Percentiles rank a stretch among this genome's conserved stretches.
phyloP scores from a whole-genome alignment of 1,139 yeast species.

The Kluyveromyces sp. region DNA sequence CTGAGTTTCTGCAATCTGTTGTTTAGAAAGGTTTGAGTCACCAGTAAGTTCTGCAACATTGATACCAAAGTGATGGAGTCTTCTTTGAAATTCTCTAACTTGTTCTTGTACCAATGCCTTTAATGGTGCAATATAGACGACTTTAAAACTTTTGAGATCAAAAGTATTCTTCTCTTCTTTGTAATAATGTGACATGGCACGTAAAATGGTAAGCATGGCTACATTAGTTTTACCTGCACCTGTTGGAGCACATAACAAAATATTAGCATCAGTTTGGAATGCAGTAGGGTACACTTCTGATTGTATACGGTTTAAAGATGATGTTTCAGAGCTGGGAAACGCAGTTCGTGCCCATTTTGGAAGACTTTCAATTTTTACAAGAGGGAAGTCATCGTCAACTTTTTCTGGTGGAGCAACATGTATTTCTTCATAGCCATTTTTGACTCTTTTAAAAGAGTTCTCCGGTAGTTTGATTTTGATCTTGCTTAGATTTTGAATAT shows the following conservation, averaged over 20 bases:
- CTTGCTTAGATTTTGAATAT: conserved; percentile 56
- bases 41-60: conserved; percentile 86
- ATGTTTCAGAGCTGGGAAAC: conserved; percentile 62
- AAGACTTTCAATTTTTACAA: conserved; percentile 52
- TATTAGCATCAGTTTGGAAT: conserved; percentile 59
- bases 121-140: conserved; percentile 87
- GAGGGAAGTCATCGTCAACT: conserved; percentile 38
- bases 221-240: conserved; percentile 99
- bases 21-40: conserved; percentile 70
- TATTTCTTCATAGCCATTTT: conserved; percentile 74
- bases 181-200: conserved; percentile 51
- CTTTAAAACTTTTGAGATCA: conserved; percentile 53
- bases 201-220: conserved; percentile 71
- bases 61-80: conserved; percentile 60
- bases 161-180: conserved; percentile 41
- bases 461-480: conserved; percentile 66
- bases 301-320: conserved; percentile 71
- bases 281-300: conserved; percentile 76
- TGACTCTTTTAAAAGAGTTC: conserved; percentile 73
- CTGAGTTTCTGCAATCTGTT: conserved; percentile 74
- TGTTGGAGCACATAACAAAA: conserved; percentile 91
- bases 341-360: conserved; percentile 81
- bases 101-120: conserved; percentile 96
- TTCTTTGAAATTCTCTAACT: conserved; percentile 73
- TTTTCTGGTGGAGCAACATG: conserved; percentile 72